Conservation (phyloP, 768 basidiomycete species). For the Kwoniella heveanensis region DNA sequence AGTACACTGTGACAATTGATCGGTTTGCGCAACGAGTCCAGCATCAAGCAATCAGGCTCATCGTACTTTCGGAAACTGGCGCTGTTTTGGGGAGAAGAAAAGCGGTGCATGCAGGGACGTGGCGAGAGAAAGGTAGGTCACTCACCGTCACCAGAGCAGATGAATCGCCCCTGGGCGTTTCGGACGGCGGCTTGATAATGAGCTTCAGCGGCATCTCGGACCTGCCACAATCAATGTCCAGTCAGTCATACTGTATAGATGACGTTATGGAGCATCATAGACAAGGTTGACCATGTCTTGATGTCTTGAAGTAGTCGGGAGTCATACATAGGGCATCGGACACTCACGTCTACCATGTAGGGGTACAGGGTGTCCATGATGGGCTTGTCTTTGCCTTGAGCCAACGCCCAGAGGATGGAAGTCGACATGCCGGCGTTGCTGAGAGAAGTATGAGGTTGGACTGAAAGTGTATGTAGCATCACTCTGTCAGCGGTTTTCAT, state of each 20-base stretch:
- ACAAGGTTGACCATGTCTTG: too few species aligned
- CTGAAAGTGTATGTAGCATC: constrained; percentile 5
- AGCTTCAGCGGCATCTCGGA: constrained; percentile 40
- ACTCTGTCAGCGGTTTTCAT: neutral
- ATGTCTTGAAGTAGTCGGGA: too few species aligned
- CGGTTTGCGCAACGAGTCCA: neutral
- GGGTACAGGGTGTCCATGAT: constrained; percentile 19
- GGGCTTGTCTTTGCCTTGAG: constrained; percentile 21
- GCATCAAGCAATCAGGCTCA: too few species aligned
- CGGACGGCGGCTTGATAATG: constrained; percentile 36
- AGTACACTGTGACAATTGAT: constrained; percentile 22
- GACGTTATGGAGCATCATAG: too few species aligned
- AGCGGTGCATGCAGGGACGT: too few species aligned
- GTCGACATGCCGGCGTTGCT: constrained; percentile 33
- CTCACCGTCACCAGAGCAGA: constrained; percentile 34
- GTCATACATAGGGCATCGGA: too few species aligned
- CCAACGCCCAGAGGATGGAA: constrained; percentile 17
- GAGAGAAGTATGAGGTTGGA: constrained; percentile 29
- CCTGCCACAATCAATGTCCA: constrained; percentile 7
- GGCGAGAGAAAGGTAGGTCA: neutral
- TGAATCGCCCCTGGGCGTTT: constrained; percentile 35
- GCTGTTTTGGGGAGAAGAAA: too few species aligned
- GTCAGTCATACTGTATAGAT: too few species aligned
- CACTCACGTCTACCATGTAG: constrained; percentile 28
- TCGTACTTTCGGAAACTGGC: too few species aligned